Evolutionary conservation across 1,284 basidiomycete species (phyloP), one percentile per base, ranked within the genome.

Genomic region (Cerrena zonata): DNA sequence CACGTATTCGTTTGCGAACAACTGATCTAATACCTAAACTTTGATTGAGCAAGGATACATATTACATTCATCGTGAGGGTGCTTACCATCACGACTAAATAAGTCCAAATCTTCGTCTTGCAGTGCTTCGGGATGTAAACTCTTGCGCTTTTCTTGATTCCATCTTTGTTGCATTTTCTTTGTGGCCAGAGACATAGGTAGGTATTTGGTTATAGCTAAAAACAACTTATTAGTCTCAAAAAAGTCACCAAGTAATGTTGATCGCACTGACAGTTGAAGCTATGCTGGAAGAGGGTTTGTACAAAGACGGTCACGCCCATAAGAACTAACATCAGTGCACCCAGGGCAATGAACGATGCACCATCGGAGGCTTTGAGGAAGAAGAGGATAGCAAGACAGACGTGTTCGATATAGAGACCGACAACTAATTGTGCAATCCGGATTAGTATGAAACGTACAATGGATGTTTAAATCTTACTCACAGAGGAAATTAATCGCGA

Each of bases 401-500:
- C 66, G 61, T 86, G 80, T 53, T 77, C 74, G 59, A 88, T 81
- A 63, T 88, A 89, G 41, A 85, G 69, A 1, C 85, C 87, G 18
- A 84, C 80, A 60, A 89, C 75, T 77, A 23, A 7, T 15, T 15
- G 15, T 34, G 15, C 30, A 15, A 15, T 7, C 7, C 7, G 15
- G 7, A 15, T 34, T 15, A 34, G 30, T 34, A 34, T 51, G 48
- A 56, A 37, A 25, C 18, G 37, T 36, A 26, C 18, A n/a, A 7
- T n/a, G 21, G 19, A 46, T 22, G 5, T 19, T 23, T 34, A 22
- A 34, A 18, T 15, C 11, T 18, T 22, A 61, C 72, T 48, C 62
- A 76, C 74, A 89, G 46, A 89, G 48, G 45, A 71, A 62, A 85
- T 86, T 24, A 76, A 78, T 56, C 86, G 86, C 86, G 69, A 87